Evolutionary conservation across 768 basidiomycete species (phyloP).

Genomic region (Leucocoprinus birnbaumii): DNA sequence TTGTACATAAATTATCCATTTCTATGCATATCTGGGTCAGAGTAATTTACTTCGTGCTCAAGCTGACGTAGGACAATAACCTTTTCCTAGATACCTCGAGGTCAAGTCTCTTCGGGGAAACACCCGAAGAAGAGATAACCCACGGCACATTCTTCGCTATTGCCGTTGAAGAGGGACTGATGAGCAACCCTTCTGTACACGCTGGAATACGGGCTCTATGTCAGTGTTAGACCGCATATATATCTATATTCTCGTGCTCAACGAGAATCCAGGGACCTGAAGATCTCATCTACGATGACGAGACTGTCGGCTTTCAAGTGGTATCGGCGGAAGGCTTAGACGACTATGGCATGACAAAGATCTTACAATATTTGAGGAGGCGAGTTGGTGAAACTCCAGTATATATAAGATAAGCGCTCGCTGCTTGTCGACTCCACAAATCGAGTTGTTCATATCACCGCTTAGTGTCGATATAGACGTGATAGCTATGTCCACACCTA

Average conservation of each 20-base stretch:
- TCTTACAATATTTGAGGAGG: conserved; percentile 76
- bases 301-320: conserved; percentile 74
- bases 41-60: conserved; percentile 17
- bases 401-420: conserved; percentile 40
- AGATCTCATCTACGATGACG: conserved; percentile 51
- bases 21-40: conserved; percentile 77
- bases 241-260: background rate
- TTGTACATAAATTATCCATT: conserved; percentile 67
- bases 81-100: conserved; percentile 62
- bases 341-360: conserved; percentile 54
- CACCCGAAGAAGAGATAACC: conserved; percentile 72
- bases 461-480: background rate
- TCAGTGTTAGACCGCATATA: background rate
- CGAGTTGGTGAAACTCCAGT: conserved; percentile 74
- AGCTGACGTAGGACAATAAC: conserved; percentile 11
- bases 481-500: background rate
- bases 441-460: conserved; percentile 29
- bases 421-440: background rate
- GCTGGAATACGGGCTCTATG: conserved; percentile 78
- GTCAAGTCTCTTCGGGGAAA: conserved; percentile 70
- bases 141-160: conserved; percentile 93
- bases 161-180: conserved; percentile 80
- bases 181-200: conserved; percentile 47
- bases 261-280: background rate
- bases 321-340: conserved; percentile 87